Percentiles rank a stretch among this genome's conserved stretches.
These are phyloP conservation scores for Colletotrichum liaoningense DNA, from an alignment of 2,329 filamentous ascomycete genomes.

Conservation along the genomic window DNA sequence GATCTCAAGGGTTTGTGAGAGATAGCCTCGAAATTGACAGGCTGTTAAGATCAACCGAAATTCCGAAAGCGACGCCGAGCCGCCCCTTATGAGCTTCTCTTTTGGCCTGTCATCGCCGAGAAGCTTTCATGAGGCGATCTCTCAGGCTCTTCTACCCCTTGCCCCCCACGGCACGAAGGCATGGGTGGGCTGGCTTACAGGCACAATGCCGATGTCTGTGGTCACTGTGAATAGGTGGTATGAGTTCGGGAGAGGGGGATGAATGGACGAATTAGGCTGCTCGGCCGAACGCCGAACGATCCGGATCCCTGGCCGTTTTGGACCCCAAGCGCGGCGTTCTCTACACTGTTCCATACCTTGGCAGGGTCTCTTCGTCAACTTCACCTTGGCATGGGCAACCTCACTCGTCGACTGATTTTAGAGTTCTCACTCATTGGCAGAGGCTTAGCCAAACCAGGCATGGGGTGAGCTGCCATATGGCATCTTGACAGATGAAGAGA, in stretches of 20 bases:
- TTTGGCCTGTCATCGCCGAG: background rate
- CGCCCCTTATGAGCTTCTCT: background rate
- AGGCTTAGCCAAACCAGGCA: background rate
- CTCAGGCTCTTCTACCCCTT: background rate
- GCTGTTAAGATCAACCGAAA: background rate
- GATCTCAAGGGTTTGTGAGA: background rate
- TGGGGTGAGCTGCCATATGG: background rate
- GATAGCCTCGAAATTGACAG: background rate
- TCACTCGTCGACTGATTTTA: background rate
- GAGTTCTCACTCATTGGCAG: slow-evolving; percentile 1
- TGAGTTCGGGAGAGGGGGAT: background rate
- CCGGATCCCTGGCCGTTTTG: slow-evolving; percentile 6
- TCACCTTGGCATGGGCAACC: background rate
- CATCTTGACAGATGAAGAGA: background rate
- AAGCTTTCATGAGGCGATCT: background rate
- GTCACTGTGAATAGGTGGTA: background rate
- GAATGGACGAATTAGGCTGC: background rate
- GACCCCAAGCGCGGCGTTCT: background rate
- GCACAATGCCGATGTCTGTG: slow-evolving; percentile 14
- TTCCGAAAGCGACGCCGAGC: too few species aligned
- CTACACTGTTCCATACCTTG: background rate
- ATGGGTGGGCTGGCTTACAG: background rate
- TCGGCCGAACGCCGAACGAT: background rate
- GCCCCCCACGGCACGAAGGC: background rate
- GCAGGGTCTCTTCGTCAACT: background rate